These are phyloP conservation scores for Euclidium syriacum DNA, from an alignment of 345 rosid genomes.

Conservation along the genomic window DNA sequence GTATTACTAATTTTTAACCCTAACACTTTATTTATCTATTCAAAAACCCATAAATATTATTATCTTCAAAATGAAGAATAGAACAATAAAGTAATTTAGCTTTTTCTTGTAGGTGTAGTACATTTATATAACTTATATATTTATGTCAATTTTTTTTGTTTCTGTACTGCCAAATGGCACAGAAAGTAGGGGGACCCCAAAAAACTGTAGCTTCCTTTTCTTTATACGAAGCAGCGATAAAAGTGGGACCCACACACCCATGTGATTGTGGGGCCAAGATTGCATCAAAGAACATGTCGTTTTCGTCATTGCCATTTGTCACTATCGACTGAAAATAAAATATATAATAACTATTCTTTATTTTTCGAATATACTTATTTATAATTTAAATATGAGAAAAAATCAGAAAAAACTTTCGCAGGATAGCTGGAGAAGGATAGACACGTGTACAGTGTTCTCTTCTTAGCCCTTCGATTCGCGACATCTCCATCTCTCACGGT, in stretches of 20 bases:
- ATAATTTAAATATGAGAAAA: neutral
- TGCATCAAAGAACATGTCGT: slow-evolving; percentile 19
- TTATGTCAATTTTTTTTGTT: neutral
- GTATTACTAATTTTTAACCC: too few relatives aligned
- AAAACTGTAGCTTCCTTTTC: slow-evolving; percentile 15
- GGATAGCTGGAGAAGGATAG: slow-evolving; percentile 12
- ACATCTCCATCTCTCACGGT: neutral
- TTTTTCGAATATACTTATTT: neutral
- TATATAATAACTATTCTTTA: neutral
- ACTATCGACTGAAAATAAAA: neutral
- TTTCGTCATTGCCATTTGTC: slow-evolving; percentile 28
- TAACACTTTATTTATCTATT: too few relatives aligned
- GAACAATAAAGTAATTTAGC: neutral
- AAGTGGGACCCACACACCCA: neutral
- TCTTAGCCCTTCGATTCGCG: slow-evolving; percentile 12
- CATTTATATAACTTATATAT: neutral
- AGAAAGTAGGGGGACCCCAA: slow-evolving; percentile 16
- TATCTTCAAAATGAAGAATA: neutral
- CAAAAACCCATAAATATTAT: too few relatives aligned
- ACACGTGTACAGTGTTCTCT: slow-evolving; percentile 18
- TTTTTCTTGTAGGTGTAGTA: neutral
- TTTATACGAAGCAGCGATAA: slow-evolving; percentile 22
- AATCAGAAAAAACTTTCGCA: neutral
- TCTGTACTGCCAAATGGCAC: slow-evolving; percentile 9
- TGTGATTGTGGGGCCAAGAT: slow-evolving; percentile 19